Base-by-base conservation (phyloP, 345 rosid species). In the Carallia pectinifolia region DNA sequence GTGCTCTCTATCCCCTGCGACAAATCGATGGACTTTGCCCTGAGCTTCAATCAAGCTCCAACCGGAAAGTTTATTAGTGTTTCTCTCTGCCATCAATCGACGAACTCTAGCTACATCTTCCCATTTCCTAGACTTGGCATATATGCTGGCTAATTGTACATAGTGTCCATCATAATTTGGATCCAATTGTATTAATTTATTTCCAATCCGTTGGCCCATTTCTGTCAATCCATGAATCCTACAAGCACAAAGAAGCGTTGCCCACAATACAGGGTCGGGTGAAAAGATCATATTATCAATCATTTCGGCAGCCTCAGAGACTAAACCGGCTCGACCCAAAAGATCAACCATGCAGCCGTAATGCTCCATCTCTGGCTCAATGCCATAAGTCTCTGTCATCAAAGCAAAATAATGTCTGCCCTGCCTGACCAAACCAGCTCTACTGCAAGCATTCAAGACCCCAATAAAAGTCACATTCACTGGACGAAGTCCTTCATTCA, bases 341-440 rank as follows among this genome's bases (percentile, higher is more conserved):
- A 79, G 82, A 48, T 79, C 82, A 1, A 72, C 77, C 74, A 79
- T 64, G 61, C 82, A 79, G 33, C 76, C 82, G 30, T 71, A 79
- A 54, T 79, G 82, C 54, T 79, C 79, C 70, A 71, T 68, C 67
- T 71, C 76, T 2, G 79, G 79, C n/a, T 68, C 55, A 8, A 79
- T 75, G 29, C 74, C 50, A 40, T 75, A 75, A 17, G 38, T 33
- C 15, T 75, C 69, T 17, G 50, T 54, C 82, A 79, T 75, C 56
- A 67, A 18, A 50, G 48, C 53, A 59, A 67, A 79, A 68, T 63
- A 79, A 58, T 66, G 62, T 13, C 64, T 60, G 23, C 82, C 82
- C 56, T 71, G 71, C 1, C 31, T n/a, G 0, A 75, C 74, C 52
- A 75, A 69, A 40, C 82, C 79, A 1, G 79, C 71, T 15, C 67